Conservation (phyloP, 2,329 filamentous ascomycete genomes). For the Cytospora chrysosperma region DNA sequence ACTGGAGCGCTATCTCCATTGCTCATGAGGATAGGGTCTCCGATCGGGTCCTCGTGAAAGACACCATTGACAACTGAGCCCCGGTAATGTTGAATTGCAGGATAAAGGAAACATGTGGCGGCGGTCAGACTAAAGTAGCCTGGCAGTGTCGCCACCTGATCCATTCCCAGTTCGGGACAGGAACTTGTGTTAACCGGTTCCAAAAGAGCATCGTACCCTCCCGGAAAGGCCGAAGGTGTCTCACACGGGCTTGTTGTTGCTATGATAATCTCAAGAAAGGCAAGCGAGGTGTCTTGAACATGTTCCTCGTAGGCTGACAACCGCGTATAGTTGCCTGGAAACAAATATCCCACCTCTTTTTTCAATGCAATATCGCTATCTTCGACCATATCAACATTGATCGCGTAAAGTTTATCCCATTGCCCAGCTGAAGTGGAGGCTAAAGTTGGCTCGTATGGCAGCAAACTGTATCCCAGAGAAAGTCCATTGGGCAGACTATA, state of each 20-base stretch:
- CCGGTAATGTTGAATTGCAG: background rate
- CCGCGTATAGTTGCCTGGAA: too few relatives aligned
- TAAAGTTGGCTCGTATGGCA: too few relatives aligned
- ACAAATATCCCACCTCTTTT: too few relatives aligned
- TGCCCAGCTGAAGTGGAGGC: too few relatives aligned
- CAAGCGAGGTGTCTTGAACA: background rate
- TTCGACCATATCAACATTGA: too few relatives aligned
- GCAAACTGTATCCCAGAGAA: too few relatives aligned
- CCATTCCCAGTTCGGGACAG: background rate
- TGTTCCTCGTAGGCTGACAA: background rate
- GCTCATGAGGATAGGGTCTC: background rate
- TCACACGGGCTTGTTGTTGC: background rate
- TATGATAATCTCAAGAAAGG: background rate
- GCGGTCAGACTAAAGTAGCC: background rate
- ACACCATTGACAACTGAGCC: conserved; percentile 1
- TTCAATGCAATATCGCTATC: too few relatives aligned
- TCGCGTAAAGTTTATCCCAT: too few relatives aligned
- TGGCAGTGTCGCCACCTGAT: background rate
- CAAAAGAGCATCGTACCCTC: background rate
- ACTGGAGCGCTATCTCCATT: too few relatives aligned
- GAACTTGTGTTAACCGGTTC: background rate
- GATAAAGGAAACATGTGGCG: conserved; percentile 1
- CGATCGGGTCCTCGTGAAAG: background rate
- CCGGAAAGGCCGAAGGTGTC: background rate
- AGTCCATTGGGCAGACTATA: too few relatives aligned